These are phyloP conservation scores for Telfairia occidentalis DNA, from an alignment of 331 rosid genomes.

Conservation along the genomic window DNA sequence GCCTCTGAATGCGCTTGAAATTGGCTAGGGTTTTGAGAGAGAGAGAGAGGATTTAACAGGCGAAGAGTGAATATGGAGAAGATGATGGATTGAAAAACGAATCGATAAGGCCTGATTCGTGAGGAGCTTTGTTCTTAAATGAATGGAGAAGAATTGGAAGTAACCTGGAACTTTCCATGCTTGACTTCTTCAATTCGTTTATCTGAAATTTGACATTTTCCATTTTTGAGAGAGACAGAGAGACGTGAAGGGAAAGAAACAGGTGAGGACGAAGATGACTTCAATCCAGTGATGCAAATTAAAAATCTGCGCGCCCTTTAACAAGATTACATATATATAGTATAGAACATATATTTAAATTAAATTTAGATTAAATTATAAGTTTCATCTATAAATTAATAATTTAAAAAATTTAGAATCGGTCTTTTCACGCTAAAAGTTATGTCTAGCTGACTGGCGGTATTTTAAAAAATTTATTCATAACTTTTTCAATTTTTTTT, in stretches of 20 bases:
- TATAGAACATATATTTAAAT: too few species aligned
- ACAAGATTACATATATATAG: too few species aligned
- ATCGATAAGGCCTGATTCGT: not conserved
- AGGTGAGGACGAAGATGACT: not conserved
- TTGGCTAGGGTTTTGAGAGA: not conserved
- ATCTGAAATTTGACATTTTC: not conserved
- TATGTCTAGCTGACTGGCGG: too few species aligned
- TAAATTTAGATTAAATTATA: too few species aligned
- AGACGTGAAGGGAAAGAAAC: not conserved
- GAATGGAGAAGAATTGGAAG: not conserved
- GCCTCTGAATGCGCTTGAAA: not conserved
- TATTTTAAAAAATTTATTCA: too few species aligned
- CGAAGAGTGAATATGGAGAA: not conserved
- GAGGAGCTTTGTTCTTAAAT: not conserved
- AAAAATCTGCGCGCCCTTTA: too few species aligned
- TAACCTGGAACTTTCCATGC: not conserved
- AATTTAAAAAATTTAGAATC: too few species aligned
- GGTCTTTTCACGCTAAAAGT: too few species aligned
- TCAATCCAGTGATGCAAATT: too few species aligned
- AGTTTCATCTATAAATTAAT: too few species aligned
- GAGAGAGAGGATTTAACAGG: not conserved
- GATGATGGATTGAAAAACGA: not conserved
- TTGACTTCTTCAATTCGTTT: not conserved
- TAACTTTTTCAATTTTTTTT: too few species aligned
- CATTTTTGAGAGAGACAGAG: not conserved